A percentile compares a stretch with the other conserved stretches of the same genome.
These are phyloP conservation scores for Populus euphratica DNA, from an alignment of 345 rosid species.

Conservation along the genomic window DNA sequence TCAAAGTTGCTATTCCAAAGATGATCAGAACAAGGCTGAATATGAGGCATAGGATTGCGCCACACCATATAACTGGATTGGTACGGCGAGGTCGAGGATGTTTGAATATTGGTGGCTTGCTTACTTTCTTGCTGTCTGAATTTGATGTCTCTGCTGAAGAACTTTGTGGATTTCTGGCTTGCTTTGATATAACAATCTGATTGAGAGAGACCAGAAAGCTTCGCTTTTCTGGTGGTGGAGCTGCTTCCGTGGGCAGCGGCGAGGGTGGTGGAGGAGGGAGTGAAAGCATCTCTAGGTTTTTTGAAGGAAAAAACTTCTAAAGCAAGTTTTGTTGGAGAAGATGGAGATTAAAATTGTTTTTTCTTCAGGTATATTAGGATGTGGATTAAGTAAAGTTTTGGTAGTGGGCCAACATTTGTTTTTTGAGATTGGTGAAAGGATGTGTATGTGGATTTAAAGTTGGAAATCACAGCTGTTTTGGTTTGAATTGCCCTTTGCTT, in stretches of 20 bases:
- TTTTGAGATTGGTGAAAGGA: conserved; percentile 27
- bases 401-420: conserved; percentile 46
- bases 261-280: conserved; percentile 28
- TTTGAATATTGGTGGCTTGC: conserved; percentile 28
- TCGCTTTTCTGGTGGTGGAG: conserved; percentile 37
- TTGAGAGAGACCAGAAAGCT: conserved; percentile 33
- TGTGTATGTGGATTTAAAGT: conserved; percentile 32
- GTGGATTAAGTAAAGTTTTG: conserved; percentile 26
- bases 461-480: conserved; percentile 19
- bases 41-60: conserved; percentile 63
- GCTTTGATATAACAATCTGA: conserved; percentile 42
- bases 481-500: conserved; percentile 26
- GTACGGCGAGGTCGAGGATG: conserved; percentile 48
- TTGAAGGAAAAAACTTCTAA: conserved; percentile 11
- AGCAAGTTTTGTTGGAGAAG: conserved; percentile 22
- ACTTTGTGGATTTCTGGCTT: conserved; percentile 24
- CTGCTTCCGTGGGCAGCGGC: background rate
- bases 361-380: conserved; percentile 27
- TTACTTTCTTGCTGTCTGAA: conserved; percentile 13
- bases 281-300: conserved; percentile 32
- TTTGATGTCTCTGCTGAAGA: conserved; percentile 11
- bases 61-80: conserved; percentile 67
- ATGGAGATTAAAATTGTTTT: conserved; percentile 19
- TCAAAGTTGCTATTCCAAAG: conserved; percentile 72
- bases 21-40: conserved; percentile 74